These are phyloP conservation scores for Aciculosporium take DNA, from an alignment of 2,329 filamentous ascomycete genomes.

Conservation along the genomic window DNA sequence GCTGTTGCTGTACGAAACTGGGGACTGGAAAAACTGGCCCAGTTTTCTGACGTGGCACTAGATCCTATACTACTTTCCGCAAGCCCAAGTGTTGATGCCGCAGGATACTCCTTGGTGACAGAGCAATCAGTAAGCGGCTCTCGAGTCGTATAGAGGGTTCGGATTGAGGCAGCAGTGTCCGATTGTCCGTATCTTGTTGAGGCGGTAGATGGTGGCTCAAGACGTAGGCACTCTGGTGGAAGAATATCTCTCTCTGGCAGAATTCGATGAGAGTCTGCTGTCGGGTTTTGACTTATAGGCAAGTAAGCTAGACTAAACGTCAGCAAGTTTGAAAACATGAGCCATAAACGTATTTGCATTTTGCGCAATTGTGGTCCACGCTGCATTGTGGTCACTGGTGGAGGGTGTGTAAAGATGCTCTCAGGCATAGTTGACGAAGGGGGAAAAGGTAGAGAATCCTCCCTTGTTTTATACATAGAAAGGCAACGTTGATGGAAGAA, in stretches of 20 bases:
- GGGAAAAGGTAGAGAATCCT: neutral
- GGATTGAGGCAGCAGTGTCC: neutral
- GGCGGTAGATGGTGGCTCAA: neutral
- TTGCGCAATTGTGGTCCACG: neutral
- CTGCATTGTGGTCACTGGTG: neutral
- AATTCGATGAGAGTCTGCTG: neutral
- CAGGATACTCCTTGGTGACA: neutral
- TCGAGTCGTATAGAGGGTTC: neutral
- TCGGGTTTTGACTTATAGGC: neutral
- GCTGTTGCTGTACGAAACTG: neutral
- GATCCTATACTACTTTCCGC: neutral
- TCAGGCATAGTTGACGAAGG: neutral
- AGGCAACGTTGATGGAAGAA: neutral
- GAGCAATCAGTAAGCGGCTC: neutral
- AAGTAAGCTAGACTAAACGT: constrained; percentile 6
- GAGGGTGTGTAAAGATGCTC: too few species aligned
- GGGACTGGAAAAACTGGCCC: neutral
- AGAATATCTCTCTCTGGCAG: neutral
- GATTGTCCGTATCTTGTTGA: neutral
- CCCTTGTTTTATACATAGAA: neutral
- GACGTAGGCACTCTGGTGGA: neutral
- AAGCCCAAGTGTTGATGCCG: neutral
- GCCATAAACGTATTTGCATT: constrained; percentile 5
- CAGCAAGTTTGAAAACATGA: constrained; percentile 8
- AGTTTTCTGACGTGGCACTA: neutral